Percentiles rank a stretch among this genome's conserved stretches.
Conservation (phyloP, 352 stramenopile species). For the Blastocystis sp. region DNA sequence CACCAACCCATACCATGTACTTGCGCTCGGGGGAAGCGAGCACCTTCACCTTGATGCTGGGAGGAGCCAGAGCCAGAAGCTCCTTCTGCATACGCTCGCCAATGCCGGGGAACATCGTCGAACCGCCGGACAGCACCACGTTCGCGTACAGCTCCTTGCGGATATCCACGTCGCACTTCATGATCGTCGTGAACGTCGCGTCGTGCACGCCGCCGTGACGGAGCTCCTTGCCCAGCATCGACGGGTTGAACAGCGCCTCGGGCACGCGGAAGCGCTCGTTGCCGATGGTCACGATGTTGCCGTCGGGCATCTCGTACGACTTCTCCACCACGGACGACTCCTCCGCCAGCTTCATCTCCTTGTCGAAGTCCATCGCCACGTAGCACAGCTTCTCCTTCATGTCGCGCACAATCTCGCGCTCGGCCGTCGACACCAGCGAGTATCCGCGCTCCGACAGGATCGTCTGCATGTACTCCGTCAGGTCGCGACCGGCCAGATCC, state of each 20-base stretch:
- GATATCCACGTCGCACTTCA: constrained; percentile 89
- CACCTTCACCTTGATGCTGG: constrained; percentile 95
- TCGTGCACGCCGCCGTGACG: constrained; percentile 84
- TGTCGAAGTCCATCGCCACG: constrained; percentile 86
- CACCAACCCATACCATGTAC: constrained; percentile 97
- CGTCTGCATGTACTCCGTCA: constrained; percentile 94
- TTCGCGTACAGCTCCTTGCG: constrained; percentile 92
- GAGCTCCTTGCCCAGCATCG: constrained; percentile 88
- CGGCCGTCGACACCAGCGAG: constrained; percentile 90
- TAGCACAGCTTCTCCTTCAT: constrained; percentile 96
- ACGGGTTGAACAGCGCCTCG: constrained; percentile 93
- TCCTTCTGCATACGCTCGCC: constrained; percentile 89
- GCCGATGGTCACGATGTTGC: constrained; percentile 94
- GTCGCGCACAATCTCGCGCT: constrained; percentile 90
- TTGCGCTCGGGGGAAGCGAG: constrained; percentile 88
- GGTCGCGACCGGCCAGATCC: constrained; percentile 85
- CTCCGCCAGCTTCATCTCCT: constrained; percentile 85
- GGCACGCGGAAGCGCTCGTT: constrained; percentile 92
- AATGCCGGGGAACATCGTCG: constrained; percentile 93
- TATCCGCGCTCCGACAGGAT: constrained; percentile 91
- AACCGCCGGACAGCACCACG: constrained; percentile 93
- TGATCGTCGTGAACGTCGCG: constrained; percentile 86
- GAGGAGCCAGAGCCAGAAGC: constrained; percentile 85
- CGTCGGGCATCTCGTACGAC: constrained; percentile 91
- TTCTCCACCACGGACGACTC: constrained; percentile 91